phyloP scores from a whole-genome alignment of 2,329 filamentous ascomycete genomes.

The Aspergillus costaricaensis region DNA sequence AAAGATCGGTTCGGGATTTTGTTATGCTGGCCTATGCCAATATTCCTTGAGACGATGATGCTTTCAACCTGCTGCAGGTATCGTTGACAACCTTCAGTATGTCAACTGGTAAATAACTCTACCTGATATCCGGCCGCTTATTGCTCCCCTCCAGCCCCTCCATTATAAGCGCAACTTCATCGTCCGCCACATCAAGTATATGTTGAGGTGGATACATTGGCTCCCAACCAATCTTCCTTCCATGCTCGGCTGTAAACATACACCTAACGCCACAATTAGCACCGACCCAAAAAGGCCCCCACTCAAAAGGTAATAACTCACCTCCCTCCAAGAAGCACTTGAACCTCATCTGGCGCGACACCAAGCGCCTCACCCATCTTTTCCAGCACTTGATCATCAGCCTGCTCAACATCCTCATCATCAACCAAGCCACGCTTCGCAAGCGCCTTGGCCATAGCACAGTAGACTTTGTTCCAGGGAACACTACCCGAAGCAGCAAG shows the following conservation, averaged over 20 bases:
- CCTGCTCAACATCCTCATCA: constrained; percentile 38
- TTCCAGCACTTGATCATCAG: constrained; percentile 39
- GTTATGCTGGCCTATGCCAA: too few species aligned
- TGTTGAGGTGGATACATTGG: not conserved
- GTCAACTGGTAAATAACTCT: too few species aligned
- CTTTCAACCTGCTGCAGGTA: too few species aligned
- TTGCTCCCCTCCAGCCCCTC: too few species aligned
- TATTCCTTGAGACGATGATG: too few species aligned
- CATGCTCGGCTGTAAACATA: not conserved
- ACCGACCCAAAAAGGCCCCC: too few species aligned
- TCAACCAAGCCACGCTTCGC: constrained; percentile 43
- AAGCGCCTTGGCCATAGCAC: constrained; percentile 47
- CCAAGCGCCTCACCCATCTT: constrained; percentile 48
- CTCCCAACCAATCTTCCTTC: not conserved
- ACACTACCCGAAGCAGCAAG: constrained; percentile 53
- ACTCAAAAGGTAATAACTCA: constrained; percentile 28
- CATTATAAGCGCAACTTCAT: too few species aligned
- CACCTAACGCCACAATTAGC: not conserved
- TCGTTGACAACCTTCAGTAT: too few species aligned
- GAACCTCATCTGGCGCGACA: constrained; percentile 44
- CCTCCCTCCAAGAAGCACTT: constrained; percentile 38
- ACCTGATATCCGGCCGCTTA: too few species aligned
- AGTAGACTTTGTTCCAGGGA: constrained; percentile 55
- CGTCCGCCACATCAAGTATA: too few species aligned
- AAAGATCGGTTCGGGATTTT: too few species aligned